phyloP scores from a whole-genome alignment of 2,329 filamentous ascomycete species.

The Zymoseptoria passerinii region DNA sequence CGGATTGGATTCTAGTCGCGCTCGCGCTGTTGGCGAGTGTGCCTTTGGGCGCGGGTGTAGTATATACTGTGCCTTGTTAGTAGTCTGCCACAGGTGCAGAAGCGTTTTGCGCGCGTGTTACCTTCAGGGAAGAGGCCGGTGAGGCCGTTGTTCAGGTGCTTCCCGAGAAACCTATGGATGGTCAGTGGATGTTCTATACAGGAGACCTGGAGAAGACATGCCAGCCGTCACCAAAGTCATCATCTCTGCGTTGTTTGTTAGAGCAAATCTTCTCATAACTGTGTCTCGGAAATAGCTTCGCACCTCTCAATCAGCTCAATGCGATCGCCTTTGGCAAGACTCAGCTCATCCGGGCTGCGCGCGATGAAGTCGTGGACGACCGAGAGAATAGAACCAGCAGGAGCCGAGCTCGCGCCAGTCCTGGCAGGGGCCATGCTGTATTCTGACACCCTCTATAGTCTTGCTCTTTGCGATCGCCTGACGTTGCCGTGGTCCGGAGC shows the following conservation, averaged over 20 bases:
- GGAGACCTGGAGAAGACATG: constrained; percentile 25
- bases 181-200: background rate
- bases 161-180: constrained; percentile 55
- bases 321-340: constrained; percentile 72
- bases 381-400: constrained; percentile 42
- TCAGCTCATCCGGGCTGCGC: constrained; percentile 87
- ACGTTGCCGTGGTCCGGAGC: background rate
- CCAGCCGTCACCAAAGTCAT: constrained; percentile 74
- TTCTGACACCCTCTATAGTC: background rate
- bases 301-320: constrained; percentile 69
- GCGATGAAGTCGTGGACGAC: constrained; percentile 84
- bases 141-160: constrained; percentile 63
- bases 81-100: background rate
- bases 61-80: constrained; percentile 30
- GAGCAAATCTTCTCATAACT: background rate
- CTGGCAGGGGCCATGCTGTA: constrained; percentile 4
- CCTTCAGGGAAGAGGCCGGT: constrained; percentile 79
- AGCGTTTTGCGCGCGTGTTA: constrained; percentile 32
- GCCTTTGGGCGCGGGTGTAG: constrained; percentile 31
- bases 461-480: background rate
- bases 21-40: constrained; percentile 20
- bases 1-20: constrained; percentile 13
- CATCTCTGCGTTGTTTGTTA: constrained; percentile 42
- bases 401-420: constrained; percentile 21
- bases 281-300: background rate